Conservation (phyloP, 2,329 filamentous ascomycete genomes). For the Alternaria solani region DNA sequence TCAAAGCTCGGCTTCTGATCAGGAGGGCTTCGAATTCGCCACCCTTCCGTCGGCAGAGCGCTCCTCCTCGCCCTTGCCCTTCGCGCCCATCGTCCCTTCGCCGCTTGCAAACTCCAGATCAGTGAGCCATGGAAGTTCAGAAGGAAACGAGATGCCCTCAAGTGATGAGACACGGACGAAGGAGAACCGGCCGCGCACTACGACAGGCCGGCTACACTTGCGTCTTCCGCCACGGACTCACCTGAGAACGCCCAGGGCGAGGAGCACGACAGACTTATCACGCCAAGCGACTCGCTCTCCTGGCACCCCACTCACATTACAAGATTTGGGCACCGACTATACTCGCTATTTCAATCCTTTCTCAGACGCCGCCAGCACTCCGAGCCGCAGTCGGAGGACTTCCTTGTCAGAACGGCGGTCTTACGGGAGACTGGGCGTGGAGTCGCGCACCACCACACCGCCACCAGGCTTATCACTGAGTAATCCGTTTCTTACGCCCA, state of each 20-base stretch:
- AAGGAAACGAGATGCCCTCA: slow-evolving; percentile 1
- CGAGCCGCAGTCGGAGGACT: slow-evolving; percentile 34
- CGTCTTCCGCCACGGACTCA: slow-evolving; percentile 26
- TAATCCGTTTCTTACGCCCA: slow-evolving; percentile 43
- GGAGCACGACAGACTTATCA: slow-evolving; percentile 30
- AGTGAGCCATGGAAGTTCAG: slow-evolving; percentile 4
- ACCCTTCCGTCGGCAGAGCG: slow-evolving; percentile 1
- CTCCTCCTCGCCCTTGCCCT: slow-evolving; percentile 13
- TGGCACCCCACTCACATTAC: slow-evolving; percentile 35
- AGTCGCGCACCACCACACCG: slow-evolving; percentile 27
- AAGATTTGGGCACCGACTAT: slow-evolving; percentile 46
- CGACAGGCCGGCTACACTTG: slow-evolving; percentile 9
- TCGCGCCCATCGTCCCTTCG: slow-evolving; percentile 20
- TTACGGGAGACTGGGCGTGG: slow-evolving; percentile 9
- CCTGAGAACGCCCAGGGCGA: slow-evolving; percentile 17
- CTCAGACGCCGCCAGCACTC: slow-evolving; percentile 30
- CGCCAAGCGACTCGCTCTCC: slow-evolving; percentile 17
- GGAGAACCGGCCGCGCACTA: slow-evolving; percentile 7
- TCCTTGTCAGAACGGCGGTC: slow-evolving; percentile 27
- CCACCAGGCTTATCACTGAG: slow-evolving; percentile 15
- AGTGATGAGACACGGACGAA: slow-evolving; percentile 18
- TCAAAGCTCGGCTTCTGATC: slow-evolving; percentile 12
- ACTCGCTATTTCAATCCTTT: slow-evolving; percentile 49
- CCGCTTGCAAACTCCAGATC: slow-evolving; percentile 16
- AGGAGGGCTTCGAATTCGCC: slow-evolving; percentile 20